Evolutionary conservation across 2,329 filamentous ascomycete genomes (phyloP).

Genomic region (Pseudogymnoascus pannorum): DNA sequence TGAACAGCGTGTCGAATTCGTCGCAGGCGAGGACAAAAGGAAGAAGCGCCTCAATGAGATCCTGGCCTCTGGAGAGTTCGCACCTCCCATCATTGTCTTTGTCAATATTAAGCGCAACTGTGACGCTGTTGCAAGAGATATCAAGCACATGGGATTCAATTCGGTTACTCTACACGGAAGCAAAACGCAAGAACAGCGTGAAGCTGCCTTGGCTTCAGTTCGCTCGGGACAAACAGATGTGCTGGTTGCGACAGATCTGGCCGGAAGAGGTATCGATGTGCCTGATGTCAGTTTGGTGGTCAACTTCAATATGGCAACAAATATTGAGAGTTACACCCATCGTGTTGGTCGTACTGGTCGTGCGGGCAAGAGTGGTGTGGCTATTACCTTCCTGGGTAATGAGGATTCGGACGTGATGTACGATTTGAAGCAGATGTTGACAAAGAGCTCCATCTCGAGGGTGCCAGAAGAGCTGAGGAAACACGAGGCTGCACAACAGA

Average conservation of each 20-base stretch:
- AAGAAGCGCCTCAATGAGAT: constrained; percentile 96
- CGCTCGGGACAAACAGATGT: constrained; percentile 76
- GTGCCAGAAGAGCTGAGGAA: constrained; percentile 86
- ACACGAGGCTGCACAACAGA: constrained; percentile 87
- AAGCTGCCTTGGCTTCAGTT: constrained; percentile 80
- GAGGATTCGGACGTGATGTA: constrained; percentile 90
- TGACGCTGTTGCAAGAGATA: constrained; percentile 87
- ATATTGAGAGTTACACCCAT: constrained; percentile 93
- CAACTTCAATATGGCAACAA: constrained; percentile 97
- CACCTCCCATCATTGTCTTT: constrained; percentile 92
- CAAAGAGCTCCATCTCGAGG: constrained; percentile 78
- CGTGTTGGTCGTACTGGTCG: constrained; percentile 93
- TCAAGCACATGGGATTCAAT: constrained; percentile 88
- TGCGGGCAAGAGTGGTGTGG: constrained; percentile 92
- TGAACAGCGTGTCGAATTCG: constrained; percentile 91
- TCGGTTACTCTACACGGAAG: constrained; percentile 87
- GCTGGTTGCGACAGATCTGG: constrained; percentile 90
- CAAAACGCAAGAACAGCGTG: constrained; percentile 97
- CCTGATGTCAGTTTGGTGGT: constrained; percentile 87
- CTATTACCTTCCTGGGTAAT: constrained; percentile 88
- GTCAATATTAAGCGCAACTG: constrained; percentile 99
- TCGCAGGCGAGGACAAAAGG: constrained; percentile 84
- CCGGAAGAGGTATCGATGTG: constrained; percentile 96
- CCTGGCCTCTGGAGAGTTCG: constrained; percentile 70
- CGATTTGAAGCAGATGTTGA: constrained; percentile 91